These are phyloP conservation scores for Buxus sempervirens DNA, from an alignment of 164 flowering plant species.

Conservation along the genomic window DNA sequence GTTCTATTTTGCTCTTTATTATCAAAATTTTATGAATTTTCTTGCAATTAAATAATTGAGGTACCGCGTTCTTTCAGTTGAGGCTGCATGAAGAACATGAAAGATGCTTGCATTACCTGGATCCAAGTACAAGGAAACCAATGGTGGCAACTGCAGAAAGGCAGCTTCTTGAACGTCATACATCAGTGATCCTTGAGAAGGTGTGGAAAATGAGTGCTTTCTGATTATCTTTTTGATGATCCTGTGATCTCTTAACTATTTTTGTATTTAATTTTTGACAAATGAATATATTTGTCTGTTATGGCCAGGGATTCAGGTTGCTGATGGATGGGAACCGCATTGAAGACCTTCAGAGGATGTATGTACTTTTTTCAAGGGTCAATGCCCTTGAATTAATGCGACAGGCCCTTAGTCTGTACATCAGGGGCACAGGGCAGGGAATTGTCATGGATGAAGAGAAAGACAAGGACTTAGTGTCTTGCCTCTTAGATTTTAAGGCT, in stretches of 20 bases:
- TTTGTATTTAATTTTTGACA: background rate
- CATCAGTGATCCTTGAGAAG: constrained; percentile 87
- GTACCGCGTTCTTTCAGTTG: constrained; percentile 40
- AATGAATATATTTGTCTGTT: constrained; percentile 8
- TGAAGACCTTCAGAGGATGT: constrained; percentile 87
- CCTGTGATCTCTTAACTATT: background rate
- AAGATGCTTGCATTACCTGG: constrained; percentile 83
- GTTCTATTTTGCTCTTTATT: background rate
- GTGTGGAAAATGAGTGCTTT: constrained; percentile 26
- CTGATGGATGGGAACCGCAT: constrained; percentile 95
- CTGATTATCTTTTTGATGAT: background rate
- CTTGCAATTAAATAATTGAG: constrained; percentile 9
- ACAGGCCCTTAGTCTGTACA: constrained; percentile 76
- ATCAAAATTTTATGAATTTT: constrained; percentile 4
- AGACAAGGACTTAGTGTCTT: constrained; percentile 91
- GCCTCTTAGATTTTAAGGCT: constrained; percentile 80
- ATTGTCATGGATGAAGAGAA: constrained; percentile 96
- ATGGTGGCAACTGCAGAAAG: constrained; percentile 78
- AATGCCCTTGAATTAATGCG: constrained; percentile 81
- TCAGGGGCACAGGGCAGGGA: constrained; percentile 78
- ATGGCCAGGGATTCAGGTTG: constrained; percentile 73
- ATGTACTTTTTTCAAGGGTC: constrained; percentile 69
- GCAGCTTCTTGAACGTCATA: constrained; percentile 90
- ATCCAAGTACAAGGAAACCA: constrained; percentile 77
- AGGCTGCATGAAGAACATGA: constrained; percentile 98